Conservation (phyloP, 164 flowering plant genomes). For the Vitis labrusca region DNA sequence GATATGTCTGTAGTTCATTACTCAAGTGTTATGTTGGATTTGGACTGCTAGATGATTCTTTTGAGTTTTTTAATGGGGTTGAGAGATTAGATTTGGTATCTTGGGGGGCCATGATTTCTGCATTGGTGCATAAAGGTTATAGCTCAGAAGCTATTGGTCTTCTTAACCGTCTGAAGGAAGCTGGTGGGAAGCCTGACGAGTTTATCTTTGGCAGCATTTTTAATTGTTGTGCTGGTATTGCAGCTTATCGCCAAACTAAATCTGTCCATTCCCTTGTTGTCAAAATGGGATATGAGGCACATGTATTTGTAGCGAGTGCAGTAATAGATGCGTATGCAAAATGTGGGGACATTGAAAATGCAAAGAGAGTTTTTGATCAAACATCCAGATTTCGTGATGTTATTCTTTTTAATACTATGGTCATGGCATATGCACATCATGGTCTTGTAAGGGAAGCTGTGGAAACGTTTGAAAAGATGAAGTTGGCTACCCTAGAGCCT, state of each 20-base stretch:
- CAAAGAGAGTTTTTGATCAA: conserved; percentile 34
- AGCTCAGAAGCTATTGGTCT: conserved; percentile 32
- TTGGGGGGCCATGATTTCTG: conserved; percentile 52
- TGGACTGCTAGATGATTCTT: conserved; percentile 28
- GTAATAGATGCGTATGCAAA: conserved; percentile 60
- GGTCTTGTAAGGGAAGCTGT: conserved; percentile 45
- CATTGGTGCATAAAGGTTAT: conserved; percentile 35
- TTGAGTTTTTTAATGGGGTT: conserved; percentile 26
- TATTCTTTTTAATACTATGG: conserved; percentile 47
- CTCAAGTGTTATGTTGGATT: conserved; percentile 34
- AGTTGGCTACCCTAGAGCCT: conserved; percentile 38
- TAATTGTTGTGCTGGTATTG: conserved; percentile 35
- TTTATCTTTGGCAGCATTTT: conserved; percentile 48
- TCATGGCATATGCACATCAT: conserved; percentile 56
- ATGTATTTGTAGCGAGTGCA: conserved; percentile 42
- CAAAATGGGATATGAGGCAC: conserved; percentile 40
- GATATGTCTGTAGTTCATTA: conserved; percentile 37
- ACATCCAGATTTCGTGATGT: conserved; percentile 24
- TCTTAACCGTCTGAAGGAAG: conserved; percentile 27
- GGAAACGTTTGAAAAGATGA: conserved; percentile 38
- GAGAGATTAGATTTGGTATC: conserved; percentile 33
- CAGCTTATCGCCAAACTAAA: conserved; percentile 35
- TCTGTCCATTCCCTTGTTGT: conserved; percentile 39
- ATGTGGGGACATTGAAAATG: conserved; percentile 51
- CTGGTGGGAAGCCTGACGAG: conserved; percentile 51